Conservation (phyloP, 2,329 filamentous ascomycete species). For the Alternaria novae-zelandiae region DNA sequence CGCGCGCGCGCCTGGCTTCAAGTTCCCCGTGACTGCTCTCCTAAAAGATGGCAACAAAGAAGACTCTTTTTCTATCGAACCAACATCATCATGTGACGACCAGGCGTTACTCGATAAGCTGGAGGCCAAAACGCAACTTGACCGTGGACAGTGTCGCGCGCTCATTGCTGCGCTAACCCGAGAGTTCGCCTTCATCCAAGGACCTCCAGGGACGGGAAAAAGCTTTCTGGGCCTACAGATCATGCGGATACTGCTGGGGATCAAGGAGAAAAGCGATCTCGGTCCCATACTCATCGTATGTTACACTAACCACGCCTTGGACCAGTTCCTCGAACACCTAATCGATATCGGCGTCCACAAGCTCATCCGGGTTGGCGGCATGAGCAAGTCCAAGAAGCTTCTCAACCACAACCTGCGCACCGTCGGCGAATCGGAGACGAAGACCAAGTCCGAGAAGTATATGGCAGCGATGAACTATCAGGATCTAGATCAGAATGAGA, state of each 20-base stretch:
- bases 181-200: conserved; percentile 68
- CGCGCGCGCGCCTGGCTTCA: conserved; percentile 25
- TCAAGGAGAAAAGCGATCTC: conserved; percentile 41
- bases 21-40: conserved; percentile 26
- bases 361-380: conserved; percentile 68
- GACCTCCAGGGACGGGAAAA: conserved; percentile 75
- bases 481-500: conserved; percentile 14
- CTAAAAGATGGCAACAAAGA: conserved; percentile 1
- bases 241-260: conserved; percentile 62
- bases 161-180: conserved; percentile 61
- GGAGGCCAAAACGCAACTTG: conserved; percentile 49
- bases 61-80: conserved; percentile 7
- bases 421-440: conserved; percentile 20
- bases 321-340: conserved; percentile 67
- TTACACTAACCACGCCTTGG: conserved; percentile 62
- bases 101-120: conserved; percentile 18
- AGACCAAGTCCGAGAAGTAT: conserved; percentile 27
- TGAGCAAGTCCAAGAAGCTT: conserved; percentile 62
- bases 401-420: conserved; percentile 58
- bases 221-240: conserved; percentile 65
- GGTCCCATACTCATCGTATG: conserved; percentile 56
- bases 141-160: conserved; percentile 58
- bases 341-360: conserved; percentile 55
- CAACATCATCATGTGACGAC: conserved; percentile 24
- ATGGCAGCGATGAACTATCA: conserved; percentile 18